A percentile compares a stretch with the other conserved stretches of the same genome.
phyloP scores from a whole-genome alignment of 352 stramenopile species.

The Globisporangium viniferum region DNA sequence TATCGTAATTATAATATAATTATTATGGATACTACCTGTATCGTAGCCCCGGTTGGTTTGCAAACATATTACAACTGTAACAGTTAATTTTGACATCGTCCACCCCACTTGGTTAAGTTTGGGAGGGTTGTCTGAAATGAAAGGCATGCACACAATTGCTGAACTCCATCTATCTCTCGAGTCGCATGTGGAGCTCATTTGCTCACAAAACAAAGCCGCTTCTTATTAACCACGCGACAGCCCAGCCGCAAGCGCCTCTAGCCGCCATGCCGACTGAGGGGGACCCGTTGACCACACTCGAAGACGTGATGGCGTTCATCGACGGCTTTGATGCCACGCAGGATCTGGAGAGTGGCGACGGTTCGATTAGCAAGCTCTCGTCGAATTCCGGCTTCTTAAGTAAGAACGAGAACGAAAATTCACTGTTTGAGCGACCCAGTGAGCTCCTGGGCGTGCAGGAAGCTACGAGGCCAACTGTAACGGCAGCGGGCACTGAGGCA shows the following conservation, averaged over 20 bases:
- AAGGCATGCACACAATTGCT: neutral
- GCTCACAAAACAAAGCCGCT: too few species aligned
- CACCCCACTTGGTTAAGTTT: too few species aligned
- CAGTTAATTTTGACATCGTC: too few species aligned
- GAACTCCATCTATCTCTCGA: neutral
- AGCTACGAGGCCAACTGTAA: neutral
- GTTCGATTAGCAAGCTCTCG: neutral
- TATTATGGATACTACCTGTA: too few species aligned
- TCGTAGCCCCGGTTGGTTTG: too few species aligned
- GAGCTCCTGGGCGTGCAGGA: neutral
- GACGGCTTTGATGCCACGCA: constrained; percentile 5
- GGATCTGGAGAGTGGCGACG: neutral
- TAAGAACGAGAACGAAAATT: neutral
- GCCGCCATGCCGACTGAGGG: neutral
- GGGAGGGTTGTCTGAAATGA: too few species aligned
- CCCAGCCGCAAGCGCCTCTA: neutral
- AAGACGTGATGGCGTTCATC: constrained; percentile 14
- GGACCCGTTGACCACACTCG: neutral
- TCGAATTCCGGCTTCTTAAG: neutral
- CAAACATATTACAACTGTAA: too few species aligned
- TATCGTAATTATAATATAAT: too few species aligned
- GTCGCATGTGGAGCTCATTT: neutral
- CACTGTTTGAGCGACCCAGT: neutral
- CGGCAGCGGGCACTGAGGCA: neutral
- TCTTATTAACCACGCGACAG: neutral